These are phyloP conservation scores for Rhizopus delemar DNA, from an alignment of 371 early-diverging fungal species.

Conservation along the genomic window DNA sequence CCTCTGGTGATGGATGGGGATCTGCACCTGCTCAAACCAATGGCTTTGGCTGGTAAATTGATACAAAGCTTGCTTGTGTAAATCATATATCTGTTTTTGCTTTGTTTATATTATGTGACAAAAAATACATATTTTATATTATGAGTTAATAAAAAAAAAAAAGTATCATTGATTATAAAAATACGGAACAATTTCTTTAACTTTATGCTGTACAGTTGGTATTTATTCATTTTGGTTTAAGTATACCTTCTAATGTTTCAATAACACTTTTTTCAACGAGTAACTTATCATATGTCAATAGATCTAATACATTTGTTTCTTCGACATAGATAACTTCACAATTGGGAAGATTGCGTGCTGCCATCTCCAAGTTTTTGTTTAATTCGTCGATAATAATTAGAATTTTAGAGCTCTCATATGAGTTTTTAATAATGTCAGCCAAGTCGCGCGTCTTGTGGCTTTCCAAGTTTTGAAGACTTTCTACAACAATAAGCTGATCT, in stretches of 20 bases:
- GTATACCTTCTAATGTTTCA: slow-evolving; percentile 61
- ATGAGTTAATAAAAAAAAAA: too few species aligned
- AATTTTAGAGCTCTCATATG: slow-evolving; percentile 41
- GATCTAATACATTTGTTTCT: slow-evolving; percentile 77
- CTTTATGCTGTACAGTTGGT: background rate
- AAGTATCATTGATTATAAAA: too few species aligned
- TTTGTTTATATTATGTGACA: too few species aligned
- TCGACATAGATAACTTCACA: slow-evolving; percentile 66
- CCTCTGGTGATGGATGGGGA: too few species aligned
- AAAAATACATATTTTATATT: too few species aligned
- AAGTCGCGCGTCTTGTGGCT: slow-evolving; percentile 66
- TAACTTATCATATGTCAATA: slow-evolving; percentile 76
- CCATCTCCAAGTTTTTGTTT: slow-evolving; percentile 60
- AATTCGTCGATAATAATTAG: slow-evolving; percentile 55
- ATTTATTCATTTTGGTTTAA: slow-evolving; percentile 25
- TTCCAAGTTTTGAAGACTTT: slow-evolving; percentile 56
- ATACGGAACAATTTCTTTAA: too few species aligned
- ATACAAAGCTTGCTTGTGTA: too few species aligned
- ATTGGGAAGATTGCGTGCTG: slow-evolving; percentile 68
- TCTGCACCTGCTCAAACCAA: slow-evolving; percentile 19
- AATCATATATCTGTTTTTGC: too few species aligned
- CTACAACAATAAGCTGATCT: slow-evolving; percentile 85
- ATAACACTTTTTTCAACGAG: slow-evolving; percentile 79
- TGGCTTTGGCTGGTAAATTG: background rate
- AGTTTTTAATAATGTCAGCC: slow-evolving; percentile 52